These are phyloP conservation scores for Ostreobium quekettii DNA, from an alignment of 139 green algal species.

Conservation along the genomic window DNA sequence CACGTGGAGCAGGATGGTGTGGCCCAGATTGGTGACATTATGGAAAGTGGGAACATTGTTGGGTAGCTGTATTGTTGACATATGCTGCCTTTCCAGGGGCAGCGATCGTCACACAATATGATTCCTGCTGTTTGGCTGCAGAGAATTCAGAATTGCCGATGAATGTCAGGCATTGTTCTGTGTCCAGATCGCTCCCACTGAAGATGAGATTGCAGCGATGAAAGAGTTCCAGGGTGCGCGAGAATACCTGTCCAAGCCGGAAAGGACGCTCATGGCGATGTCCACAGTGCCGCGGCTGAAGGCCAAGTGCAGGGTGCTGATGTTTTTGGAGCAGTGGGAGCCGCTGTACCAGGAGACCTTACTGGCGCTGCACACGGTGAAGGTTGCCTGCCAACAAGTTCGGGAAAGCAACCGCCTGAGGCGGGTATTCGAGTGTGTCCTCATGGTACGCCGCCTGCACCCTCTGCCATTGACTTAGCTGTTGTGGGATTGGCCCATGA, in stretches of 20 bases:
- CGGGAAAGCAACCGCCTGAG: conserved; percentile 7
- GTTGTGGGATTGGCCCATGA: too few relatives aligned
- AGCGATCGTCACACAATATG: too few relatives aligned
- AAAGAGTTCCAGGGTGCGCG: neutral
- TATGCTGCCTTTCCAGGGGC: too few relatives aligned
- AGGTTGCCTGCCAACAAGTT: conserved; percentile 13
- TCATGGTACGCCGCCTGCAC: neutral
- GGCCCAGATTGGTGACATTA: too few relatives aligned
- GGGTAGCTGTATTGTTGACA: too few relatives aligned
- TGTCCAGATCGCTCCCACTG: conserved; percentile 10
- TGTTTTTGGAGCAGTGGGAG: conserved; percentile 7
- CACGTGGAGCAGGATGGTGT: too few relatives aligned
- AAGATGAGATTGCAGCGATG: conserved; percentile 8
- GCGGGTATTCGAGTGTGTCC: neutral
- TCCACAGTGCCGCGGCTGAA: conserved; percentile 3
- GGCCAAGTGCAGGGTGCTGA: neutral
- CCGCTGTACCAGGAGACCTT: neutral
- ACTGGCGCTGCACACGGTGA: conserved; percentile 1
- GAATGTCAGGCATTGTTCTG: too few relatives aligned
- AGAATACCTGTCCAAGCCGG: conserved; percentile 8
- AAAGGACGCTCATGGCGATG: conserved; percentile 14
- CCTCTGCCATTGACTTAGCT: neutral
- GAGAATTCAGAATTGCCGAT: too few relatives aligned
- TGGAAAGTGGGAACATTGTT: too few relatives aligned
- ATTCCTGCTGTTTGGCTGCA: too few relatives aligned